These are phyloP conservation scores for Tritrichomonas foetus DNA, from an alignment of 208 protist species.

Conservation along the genomic window DNA sequence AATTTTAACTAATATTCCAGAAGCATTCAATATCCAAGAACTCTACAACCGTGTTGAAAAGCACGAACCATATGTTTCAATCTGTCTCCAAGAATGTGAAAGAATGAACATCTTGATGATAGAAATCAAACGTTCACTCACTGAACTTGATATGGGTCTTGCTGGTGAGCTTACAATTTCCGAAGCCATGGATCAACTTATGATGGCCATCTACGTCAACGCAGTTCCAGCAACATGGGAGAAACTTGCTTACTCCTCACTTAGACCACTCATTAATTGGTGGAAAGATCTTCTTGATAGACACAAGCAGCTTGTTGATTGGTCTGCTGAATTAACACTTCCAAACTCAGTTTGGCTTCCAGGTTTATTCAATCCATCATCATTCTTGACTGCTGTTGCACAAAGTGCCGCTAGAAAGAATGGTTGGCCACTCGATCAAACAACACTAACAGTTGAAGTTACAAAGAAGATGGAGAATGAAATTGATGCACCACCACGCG, in stretches of 20 bases:
- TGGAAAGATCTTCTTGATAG: slow-evolving; percentile 82
- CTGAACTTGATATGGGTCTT: slow-evolving; percentile 85
- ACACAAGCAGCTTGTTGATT: slow-evolving; percentile 81
- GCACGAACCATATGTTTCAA: slow-evolving; percentile 88
- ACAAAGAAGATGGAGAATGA: slow-evolving; percentile 79
- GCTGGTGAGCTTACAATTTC: slow-evolving; percentile 71
- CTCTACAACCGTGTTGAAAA: slow-evolving; percentile 68
- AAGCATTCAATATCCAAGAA: slow-evolving; percentile 62
- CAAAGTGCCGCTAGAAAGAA: slow-evolving; percentile 91
- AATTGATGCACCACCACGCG: slow-evolving; percentile 72
- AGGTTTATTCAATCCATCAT: slow-evolving; percentile 94
- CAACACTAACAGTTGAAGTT: slow-evolving; percentile 65
- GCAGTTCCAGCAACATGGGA: slow-evolving; percentile 82
- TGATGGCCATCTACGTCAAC: slow-evolving; percentile 59
- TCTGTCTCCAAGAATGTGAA: slow-evolving; percentile 86
- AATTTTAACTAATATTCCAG: slow-evolving; percentile 61
- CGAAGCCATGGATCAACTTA: slow-evolving; percentile 66
- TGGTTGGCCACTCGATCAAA: slow-evolving; percentile 84
- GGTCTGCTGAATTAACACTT: slow-evolving; percentile 56
- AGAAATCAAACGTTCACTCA: slow-evolving; percentile 76
- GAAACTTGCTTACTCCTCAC: slow-evolving; percentile 87
- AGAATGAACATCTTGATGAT: slow-evolving; percentile 89
- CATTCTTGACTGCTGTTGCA: slow-evolving; percentile 96
- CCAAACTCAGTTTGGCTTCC: slow-evolving; percentile 71
- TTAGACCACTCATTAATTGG: slow-evolving; percentile 81